Conservation (phyloP, 2,329 filamentous ascomycete species). For the Trichoderma sp. region DNA sequence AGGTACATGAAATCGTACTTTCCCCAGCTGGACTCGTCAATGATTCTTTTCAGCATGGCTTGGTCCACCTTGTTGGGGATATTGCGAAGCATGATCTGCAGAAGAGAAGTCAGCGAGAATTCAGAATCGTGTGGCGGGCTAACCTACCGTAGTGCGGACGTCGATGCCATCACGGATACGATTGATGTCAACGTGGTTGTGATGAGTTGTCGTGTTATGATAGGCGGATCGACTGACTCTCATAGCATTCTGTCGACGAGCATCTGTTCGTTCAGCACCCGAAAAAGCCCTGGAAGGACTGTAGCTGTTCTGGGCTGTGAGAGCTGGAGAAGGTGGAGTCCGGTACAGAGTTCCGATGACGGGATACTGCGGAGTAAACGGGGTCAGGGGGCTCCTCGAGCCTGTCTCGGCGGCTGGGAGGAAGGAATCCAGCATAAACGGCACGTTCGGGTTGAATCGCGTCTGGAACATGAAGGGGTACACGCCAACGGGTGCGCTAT, state of each 20-base stretch:
- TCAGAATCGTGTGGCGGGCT: background rate
- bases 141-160: constrained; percentile 68
- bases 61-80: constrained; percentile 88
- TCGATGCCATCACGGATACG: constrained; percentile 65
- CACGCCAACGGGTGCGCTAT: constrained; percentile 29
- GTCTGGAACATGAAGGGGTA: constrained; percentile 36
- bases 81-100: constrained; percentile 87
- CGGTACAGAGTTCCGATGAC: constrained; percentile 32
- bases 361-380: constrained; percentile 33
- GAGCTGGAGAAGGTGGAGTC: constrained; percentile 34
- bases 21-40: constrained; percentile 75
- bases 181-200: constrained; percentile 60
- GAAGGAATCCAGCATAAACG: constrained; percentile 31
- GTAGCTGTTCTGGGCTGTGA: constrained; percentile 37
- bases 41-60: constrained; percentile 69
- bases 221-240: constrained; percentile 46
- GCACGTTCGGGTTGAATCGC: constrained; percentile 28
- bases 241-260: constrained; percentile 49
- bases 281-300: constrained; percentile 39
- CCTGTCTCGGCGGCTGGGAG: constrained; percentile 19
- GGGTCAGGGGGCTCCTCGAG: constrained; percentile 27
- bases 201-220: constrained; percentile 48
- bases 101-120: constrained; percentile 16
- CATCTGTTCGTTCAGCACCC: constrained; percentile 35
- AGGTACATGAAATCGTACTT: constrained; percentile 95